Base-by-base conservation (phyloP, 2,329 filamentous ascomycete genomes). In the Fusarium sp. region DNA sequence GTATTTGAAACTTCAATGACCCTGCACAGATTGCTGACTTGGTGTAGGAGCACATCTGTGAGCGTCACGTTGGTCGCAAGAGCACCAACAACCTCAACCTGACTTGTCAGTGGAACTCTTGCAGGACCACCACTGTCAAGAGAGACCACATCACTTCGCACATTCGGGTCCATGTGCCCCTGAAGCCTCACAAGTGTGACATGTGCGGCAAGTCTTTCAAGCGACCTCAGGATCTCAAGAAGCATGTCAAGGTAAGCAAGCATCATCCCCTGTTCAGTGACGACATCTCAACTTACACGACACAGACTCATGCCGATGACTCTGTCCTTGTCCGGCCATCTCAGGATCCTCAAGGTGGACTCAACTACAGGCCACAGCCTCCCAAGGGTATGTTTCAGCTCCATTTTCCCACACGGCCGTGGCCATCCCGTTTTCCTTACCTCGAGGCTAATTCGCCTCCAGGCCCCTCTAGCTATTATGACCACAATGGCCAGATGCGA, bases 171-270 rank as follows among this genome's bases (percentile, higher is more conserved):
- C 97, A 99, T 83, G 96, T 99, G n/a, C 97, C 97, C 1, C 88
- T 99, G 71, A 99, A 99, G 89, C 97, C 97, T 76, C 97, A 99
- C 87, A 98, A 98, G 86, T 99, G 97, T 84, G 95, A 98, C 82
- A 97, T 98, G 85, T 99, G 97, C 82, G 95, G 95, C 82, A 99
- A 99, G 88, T 95, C 95, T 2, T 99, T 99, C 90, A 99, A 99
- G 90, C 94, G 97, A 37, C 97, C 97, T 3, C 97, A 99, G 86
- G 97, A 99, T 87, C 84, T 99, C 79, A 98, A 99, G 91, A 99
- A 99, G 88, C 97, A 99, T 83, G 95, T 98, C 84, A 99, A 98
- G 87, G 88, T 90, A 82, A 73, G 43, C 32, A 82, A 73, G 43
- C 32, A 20, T 54, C 6, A n/a, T 10, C 17, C 30, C 32, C 40